Evolutionary conservation across 2,329 filamentous ascomycete species (phyloP).

Genomic region (Monilinia fructigena): DNA sequence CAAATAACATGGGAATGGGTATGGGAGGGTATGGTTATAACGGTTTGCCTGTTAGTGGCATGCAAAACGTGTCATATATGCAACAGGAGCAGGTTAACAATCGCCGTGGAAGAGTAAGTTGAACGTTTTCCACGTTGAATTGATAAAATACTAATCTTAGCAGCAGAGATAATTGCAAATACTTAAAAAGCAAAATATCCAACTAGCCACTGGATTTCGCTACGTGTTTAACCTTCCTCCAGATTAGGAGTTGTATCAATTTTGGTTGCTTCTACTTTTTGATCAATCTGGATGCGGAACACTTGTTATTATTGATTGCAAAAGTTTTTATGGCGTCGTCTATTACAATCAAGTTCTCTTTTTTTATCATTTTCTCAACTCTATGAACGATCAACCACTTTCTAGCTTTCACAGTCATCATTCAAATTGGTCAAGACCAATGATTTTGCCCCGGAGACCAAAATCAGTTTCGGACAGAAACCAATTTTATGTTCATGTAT

Average conservation of each 20-base stretch:
- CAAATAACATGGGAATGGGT: constrained; percentile 45
- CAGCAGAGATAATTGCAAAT: constrained; percentile 21
- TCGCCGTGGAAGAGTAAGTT: constrained; percentile 56
- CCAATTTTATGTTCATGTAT: constrained; percentile 15
- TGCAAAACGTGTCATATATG: constrained; percentile 52
- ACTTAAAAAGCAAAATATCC: background rate
- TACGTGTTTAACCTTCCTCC: constrained; percentile 1
- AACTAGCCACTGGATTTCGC: constrained; percentile 1
- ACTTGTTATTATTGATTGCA: background rate
- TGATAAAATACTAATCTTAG: background rate
- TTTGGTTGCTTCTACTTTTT: background rate
- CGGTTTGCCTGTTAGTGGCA: constrained; percentile 43
- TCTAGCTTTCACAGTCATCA: constrained; percentile 1
- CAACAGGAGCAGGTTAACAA: constrained; percentile 56
- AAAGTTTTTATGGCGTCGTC: background rate
- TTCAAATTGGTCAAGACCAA: background rate
- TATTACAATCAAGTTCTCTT: background rate
- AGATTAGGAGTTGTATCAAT: background rate
- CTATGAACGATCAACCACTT: constrained; percentile 11
- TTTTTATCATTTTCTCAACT: background rate
- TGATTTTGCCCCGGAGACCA: constrained; percentile 16
- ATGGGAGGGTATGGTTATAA: constrained; percentile 49
- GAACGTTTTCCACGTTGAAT: background rate
- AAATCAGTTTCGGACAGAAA: constrained; percentile 1
- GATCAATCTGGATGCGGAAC: background rate